Base-by-base conservation (phyloP, 441 rosid species). In the Pelargonium fulgidum region DNA sequence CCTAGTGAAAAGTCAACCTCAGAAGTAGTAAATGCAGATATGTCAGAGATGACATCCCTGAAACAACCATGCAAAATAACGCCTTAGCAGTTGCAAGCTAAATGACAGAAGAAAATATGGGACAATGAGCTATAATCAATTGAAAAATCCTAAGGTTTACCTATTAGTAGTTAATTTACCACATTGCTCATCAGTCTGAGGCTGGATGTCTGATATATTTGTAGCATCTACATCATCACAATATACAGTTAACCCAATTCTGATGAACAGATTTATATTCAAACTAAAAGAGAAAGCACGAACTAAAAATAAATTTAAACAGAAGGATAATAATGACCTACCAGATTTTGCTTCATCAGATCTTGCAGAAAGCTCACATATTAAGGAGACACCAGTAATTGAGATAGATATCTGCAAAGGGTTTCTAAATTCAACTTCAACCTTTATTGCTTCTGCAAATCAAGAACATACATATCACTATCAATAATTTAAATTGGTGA, bases 321-420 rank as follows among this genome's bases (percentile, higher is more conserved):
- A 66, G 70, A 71, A 56, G 69, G 65, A 11, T 41, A 44, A 74
- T 64, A 72, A 72, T 67, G 77, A 79, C 83, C 79, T 81, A 85
- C 99, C 95, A 65, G 87, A 77, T 70, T 76, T 70, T 17, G 69
- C 54, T 67, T 89, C 97, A 75, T 88, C 97, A 66, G 92, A 76
- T 70, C 70, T 81, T 65, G 76, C 70, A 65, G 83, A 81, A 75
- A 84, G 92, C 76, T 92, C 91, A 71, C 97, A 89, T 68, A 92
- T 84, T 83, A 92, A 86, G 74, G 92, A 82, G 76, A 92, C 87
- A 65, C 77, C 74, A 22, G 92, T 81, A 66, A 92, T 69, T 73
- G 96, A 86, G 77, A 91, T 82, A 61, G 94, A 81, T 64, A 89
- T 80, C 75, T 85, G 87, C 76, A 92, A 79, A 66, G 98, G 97